Conservation (phyloP, 2,329 filamentous ascomycete genomes). For the Orbilia javanica region DNA sequence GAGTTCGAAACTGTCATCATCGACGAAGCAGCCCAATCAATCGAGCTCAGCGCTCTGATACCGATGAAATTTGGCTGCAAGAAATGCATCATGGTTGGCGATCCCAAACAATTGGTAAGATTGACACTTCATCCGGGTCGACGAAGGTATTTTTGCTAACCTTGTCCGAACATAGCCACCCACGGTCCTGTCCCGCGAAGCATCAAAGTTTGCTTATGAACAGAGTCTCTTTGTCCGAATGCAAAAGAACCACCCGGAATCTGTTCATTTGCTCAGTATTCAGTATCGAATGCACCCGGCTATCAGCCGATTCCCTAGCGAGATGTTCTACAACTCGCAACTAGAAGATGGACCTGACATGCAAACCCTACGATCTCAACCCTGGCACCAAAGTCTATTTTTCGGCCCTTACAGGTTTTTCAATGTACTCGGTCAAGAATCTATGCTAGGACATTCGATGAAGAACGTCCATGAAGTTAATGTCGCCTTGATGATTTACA, state of each 20-base stretch:
- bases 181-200: constrained; percentile 93
- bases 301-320: constrained; percentile 90
- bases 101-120: constrained; percentile 84
- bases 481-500: constrained; percentile 86
- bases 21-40: constrained; percentile 97
- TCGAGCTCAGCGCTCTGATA: constrained; percentile 95
- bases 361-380: constrained; percentile 78
- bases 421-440: constrained; percentile 89
- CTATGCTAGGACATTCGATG: constrained; percentile 84
- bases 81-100: constrained; percentile 96
- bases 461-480: constrained; percentile 89
- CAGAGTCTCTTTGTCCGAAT: constrained; percentile 98
- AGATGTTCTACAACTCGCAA: constrained; percentile 89
- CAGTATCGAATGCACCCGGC: constrained; percentile 99
- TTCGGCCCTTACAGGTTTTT: constrained; percentile 97
- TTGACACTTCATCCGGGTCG: background rate
- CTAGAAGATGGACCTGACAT: constrained; percentile 88
- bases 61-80: constrained; percentile 96
- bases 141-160: background rate
- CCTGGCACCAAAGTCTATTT: constrained; percentile 86
- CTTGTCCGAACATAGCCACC: constrained; percentile 71
- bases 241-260: constrained; percentile 89
- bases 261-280: constrained; percentile 93
- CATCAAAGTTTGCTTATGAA: constrained; percentile 92
- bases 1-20: constrained; percentile 99